Percentiles rank a stretch among this genome's conserved stretches.
phyloP scores from a whole-genome alignment of 2,329 filamentous ascomycete genomes.

The Pezicula rhizophila region DNA sequence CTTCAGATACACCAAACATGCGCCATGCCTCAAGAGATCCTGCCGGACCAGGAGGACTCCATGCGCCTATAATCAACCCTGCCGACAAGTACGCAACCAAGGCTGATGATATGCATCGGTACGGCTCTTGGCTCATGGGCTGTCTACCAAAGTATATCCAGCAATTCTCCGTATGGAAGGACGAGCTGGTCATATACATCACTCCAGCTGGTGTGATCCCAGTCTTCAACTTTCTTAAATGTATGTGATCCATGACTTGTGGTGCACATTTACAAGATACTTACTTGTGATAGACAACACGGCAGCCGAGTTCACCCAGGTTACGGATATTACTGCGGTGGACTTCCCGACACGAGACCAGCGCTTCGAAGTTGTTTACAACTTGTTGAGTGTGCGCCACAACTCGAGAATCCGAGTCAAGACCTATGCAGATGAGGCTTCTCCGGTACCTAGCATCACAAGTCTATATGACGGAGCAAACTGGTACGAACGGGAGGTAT shows the following conservation, averaged over 20 bases:
- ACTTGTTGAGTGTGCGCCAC: constrained; percentile 89
- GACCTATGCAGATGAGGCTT: constrained; percentile 96
- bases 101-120: constrained; percentile 82
- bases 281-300: constrained; percentile 66
- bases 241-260: constrained; percentile 22
- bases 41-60: constrained; percentile 50
- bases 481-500: constrained; percentile 98
- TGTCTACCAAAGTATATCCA: constrained; percentile 97
- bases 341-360: constrained; percentile 94
- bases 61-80: constrained; percentile 79
- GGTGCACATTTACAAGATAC: background rate
- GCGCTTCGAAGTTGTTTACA: constrained; percentile 97
- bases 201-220: constrained; percentile 82
- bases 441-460: constrained; percentile 84
- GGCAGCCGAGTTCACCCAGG: constrained; percentile 89
- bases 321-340: constrained; percentile 87
- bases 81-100: constrained; percentile 88
- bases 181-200: constrained; percentile 93
- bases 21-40: constrained; percentile 52
- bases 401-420: constrained; percentile 96
- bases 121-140: constrained; percentile 94
- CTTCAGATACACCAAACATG: constrained; percentile 55
- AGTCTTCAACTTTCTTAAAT: constrained; percentile 89
- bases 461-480: constrained; percentile 89
- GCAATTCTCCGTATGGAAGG: constrained; percentile 99